Base-by-base conservation (phyloP, 2,329 filamentous ascomycete species). In the Elsinoe batatas region DNA sequence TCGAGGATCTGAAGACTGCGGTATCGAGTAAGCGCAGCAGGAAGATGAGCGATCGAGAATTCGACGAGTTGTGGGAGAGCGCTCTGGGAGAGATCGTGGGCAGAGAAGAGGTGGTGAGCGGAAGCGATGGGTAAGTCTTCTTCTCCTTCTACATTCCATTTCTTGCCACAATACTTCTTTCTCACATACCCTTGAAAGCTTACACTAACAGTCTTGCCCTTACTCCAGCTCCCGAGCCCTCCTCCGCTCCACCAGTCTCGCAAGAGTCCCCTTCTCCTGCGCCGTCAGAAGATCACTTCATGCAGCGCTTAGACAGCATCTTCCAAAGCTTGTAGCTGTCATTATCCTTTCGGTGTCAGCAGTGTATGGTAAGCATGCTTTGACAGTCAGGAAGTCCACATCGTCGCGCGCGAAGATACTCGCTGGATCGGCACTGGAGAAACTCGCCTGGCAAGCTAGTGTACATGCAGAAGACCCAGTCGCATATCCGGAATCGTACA, bases 161-260 rank as follows among this genome's bases (percentile, higher is more conserved):
- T 58, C 59, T 36, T 33, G 55, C 51, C 57, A 57, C 54, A 61
- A 58, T 60, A 38, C 53, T 20, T 49, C 51, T 56, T 53, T 40
- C 43, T 46, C 57, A 42, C 33, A 37, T 49, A 37, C 50, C 49
- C 62, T 59, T 57, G 47, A 55, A 66, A 61, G 54, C 59, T 58
- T 60, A 56, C 57, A 95, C 90, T 95, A 90, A 95, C 86, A 95
- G 90, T 84, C 80, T 77, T 77, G 75, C 80, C 75, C 72, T 80
- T 76, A 75, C 80, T 69, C 76, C 84, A 74, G 82, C 82, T 91
- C 88, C 88, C 75, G 79, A 76, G 71, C 77, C 80, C 58, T 63
- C 71, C 81, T 96, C 79, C 81, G 83, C 73, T 91, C 87, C 74
- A 86, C 81, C 77, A 94, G 88, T 78, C 87, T 95, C 84, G 87